A percentile compares a stretch with the other conserved stretches of the same genome.
These are phyloP conservation scores for Antrodiella citrinella DNA, from an alignment of 768 basidiomycete genomes.

Conservation along the genomic window DNA sequence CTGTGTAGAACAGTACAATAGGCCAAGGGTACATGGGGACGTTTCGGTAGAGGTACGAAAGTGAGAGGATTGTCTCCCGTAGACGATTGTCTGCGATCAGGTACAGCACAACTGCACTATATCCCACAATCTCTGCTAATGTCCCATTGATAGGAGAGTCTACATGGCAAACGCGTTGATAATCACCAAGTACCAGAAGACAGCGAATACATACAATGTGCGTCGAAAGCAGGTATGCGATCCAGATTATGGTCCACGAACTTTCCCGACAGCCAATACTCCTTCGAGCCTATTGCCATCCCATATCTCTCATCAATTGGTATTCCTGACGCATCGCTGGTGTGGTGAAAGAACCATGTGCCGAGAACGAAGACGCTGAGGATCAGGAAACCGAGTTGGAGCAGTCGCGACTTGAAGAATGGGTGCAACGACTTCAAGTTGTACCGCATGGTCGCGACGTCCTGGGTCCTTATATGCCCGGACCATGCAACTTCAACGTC, in stretches of 20 bases:
- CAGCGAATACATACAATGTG: neutral
- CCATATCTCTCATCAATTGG: neutral
- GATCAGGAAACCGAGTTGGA: neutral
- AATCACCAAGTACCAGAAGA: neutral
- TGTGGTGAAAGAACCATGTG: neutral
- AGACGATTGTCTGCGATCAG: neutral
- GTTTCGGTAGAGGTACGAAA: neutral
- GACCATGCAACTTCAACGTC: no score
- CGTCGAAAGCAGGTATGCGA: neutral
- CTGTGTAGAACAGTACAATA: neutral
- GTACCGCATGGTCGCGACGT: no score
- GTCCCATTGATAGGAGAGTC: neutral
- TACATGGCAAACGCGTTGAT: neutral
- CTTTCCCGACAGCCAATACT: neutral
- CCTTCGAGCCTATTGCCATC: neutral
- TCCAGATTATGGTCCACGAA: neutral
- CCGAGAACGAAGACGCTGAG: neutral
- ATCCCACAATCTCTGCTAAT: neutral
- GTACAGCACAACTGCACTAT: neutral
- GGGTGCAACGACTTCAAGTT: no score
- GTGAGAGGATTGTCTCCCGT: neutral
- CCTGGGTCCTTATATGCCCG: no score
- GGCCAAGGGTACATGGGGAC: neutral
- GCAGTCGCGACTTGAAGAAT: neutral
- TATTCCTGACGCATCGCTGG: neutral